A percentile compares a stretch with the other conserved stretches of the same genome.
These are phyloP conservation scores for Alternaria rosae DNA, from an alignment of 2,329 filamentous ascomycete species.

Conservation along the genomic window DNA sequence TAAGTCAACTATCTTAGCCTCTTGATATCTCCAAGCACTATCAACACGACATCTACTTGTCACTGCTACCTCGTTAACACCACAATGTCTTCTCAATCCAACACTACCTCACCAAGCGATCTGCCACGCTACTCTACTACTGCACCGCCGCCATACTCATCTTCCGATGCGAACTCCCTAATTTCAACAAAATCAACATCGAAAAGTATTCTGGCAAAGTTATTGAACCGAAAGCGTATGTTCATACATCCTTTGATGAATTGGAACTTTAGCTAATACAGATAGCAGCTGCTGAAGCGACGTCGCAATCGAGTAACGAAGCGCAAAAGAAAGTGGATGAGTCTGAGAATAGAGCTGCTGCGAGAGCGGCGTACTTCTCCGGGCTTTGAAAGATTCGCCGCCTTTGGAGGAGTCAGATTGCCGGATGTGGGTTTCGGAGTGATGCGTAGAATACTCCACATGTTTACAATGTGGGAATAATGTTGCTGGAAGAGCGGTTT, in stretches of 20 bases:
- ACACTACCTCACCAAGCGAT: neutral
- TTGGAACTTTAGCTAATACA: neutral
- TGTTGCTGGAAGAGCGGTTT: neutral
- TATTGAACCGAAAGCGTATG: constrained; percentile 23
- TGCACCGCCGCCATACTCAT: constrained; percentile 18
- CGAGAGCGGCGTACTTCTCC: constrained; percentile 19
- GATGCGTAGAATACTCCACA: neutral
- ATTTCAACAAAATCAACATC: constrained; percentile 19
- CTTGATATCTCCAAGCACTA: neutral
- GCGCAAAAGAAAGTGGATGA: constrained; percentile 4
- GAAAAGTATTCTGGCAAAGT: constrained; percentile 22
- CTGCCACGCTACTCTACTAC: constrained; percentile 5
- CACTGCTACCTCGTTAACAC: neutral
- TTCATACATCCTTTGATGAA: neutral
- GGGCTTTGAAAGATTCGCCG: neutral
- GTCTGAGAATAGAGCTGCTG: constrained; percentile 14
- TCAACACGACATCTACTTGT: neutral
- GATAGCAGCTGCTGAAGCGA: neutral
- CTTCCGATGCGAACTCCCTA: constrained; percentile 15
- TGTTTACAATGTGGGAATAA: neutral
- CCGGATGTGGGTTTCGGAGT: neutral
- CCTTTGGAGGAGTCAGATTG: neutral
- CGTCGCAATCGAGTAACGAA: neutral
- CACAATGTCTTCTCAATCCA: constrained; percentile 9
- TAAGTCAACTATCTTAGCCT: neutral